These are phyloP conservation scores for Penicillium steckii DNA, from an alignment of 495 filamentous ascomycete genomes.

Conservation along the genomic window DNA sequence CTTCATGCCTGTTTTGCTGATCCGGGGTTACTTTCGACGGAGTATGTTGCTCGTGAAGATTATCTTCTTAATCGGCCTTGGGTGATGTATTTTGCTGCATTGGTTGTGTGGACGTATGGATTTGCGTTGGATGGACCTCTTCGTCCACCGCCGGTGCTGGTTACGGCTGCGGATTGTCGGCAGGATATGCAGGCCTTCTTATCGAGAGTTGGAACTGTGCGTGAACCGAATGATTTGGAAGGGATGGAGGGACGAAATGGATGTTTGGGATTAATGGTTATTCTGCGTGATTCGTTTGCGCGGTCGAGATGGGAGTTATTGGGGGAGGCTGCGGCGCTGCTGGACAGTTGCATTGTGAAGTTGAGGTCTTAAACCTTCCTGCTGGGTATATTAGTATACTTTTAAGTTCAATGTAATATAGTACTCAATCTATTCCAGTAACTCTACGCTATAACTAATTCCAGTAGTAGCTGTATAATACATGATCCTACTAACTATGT, in stretches of 20 bases:
- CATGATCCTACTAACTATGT: too few species aligned
- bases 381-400: not conserved
- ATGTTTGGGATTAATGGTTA: constrained; percentile 78
- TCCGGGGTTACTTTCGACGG: constrained; percentile 37
- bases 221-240: constrained; percentile 79
- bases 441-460: too few species aligned
- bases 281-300: constrained; percentile 77
- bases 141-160: constrained; percentile 48
- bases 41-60: constrained; percentile 85
- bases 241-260: constrained; percentile 73
- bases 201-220: constrained; percentile 66
- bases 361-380: not conserved
- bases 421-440: too few species aligned
- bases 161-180: constrained; percentile 62
- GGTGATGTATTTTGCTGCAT: constrained; percentile 91
- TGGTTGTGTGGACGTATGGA: constrained; percentile 95
- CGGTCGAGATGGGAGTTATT: constrained; percentile 89
- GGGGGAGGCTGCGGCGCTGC: constrained; percentile 76
- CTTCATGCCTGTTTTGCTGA: constrained; percentile 74
- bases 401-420: too few species aligned
- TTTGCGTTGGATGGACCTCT: constrained; percentile 86
- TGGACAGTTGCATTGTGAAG: constrained; percentile 72
- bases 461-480: not conserved
- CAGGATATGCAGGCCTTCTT: constrained; percentile 80
- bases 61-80: constrained; percentile 89